These are phyloP conservation scores for Alternaria gansuensis DNA, from an alignment of 2,329 filamentous ascomycete genomes.

Conservation along the genomic window DNA sequence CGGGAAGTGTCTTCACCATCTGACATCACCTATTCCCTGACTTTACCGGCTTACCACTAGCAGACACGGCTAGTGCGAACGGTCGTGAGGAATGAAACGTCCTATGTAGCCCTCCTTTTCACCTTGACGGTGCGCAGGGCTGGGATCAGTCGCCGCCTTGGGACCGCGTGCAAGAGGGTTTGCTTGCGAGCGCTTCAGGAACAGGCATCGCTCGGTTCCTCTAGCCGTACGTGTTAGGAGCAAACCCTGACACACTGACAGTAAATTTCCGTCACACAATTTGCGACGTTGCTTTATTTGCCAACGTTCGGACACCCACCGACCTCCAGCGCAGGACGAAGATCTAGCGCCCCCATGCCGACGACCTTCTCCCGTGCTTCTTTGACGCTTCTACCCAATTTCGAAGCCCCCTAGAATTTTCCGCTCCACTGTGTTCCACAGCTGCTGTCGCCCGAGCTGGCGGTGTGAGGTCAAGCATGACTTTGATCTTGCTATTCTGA, in stretches of 20 bases:
- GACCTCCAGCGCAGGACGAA: constrained; percentile 30
- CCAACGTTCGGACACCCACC: constrained; percentile 23
- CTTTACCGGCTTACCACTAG: constrained; percentile 38
- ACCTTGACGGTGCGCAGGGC: constrained; percentile 32
- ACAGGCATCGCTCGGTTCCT: constrained; percentile 39
- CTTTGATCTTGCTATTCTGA: constrained; percentile 26
- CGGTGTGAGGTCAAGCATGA: constrained; percentile 42
- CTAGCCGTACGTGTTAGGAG: constrained; percentile 34
- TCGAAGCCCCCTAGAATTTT: constrained; percentile 38
- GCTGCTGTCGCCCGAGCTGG: constrained; percentile 32
- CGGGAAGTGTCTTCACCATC: constrained; percentile 32
- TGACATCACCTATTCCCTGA: constrained; percentile 45
- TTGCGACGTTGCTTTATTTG: constrained; percentile 40
- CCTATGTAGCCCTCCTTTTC: constrained; percentile 40
- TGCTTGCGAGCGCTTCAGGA: constrained; percentile 46
- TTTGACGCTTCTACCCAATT: constrained; percentile 50
- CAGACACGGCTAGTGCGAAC: constrained; percentile 43
- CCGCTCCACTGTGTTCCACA: constrained; percentile 31
- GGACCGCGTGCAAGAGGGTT: constrained; percentile 28
- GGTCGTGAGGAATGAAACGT: constrained; percentile 41
- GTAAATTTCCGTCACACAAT: constrained; percentile 39
- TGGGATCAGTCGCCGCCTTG: constrained; percentile 35
- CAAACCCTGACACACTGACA: constrained; percentile 41
- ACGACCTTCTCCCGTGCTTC: constrained; percentile 52
- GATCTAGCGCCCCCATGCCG: constrained; percentile 40